Evolutionary conservation across 495 filamentous ascomycete genomes (phyloP), one percentile per base, ranked within the genome.

Genomic region (Neurospora sp.): DNA sequence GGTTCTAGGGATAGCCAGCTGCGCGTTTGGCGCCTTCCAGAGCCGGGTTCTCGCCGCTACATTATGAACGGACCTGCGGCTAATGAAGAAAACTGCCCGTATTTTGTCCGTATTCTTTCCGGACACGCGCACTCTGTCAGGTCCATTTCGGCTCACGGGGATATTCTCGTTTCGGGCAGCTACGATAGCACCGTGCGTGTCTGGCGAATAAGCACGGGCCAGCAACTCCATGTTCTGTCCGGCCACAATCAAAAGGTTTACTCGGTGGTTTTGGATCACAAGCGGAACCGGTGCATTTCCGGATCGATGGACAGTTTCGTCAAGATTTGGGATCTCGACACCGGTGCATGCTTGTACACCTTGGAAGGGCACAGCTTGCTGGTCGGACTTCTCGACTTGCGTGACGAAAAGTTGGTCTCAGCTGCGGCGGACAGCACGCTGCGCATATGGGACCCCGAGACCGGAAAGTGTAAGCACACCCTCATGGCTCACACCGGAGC

Each of bases 261-360:
- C 74, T 98, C 94, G 73, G 96, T 99, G 31, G 96, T 99, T 27
- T 83, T 98, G 44, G 96, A 99, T 79, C 91, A 93, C 74, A 90
- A 92, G 76, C 90, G 96, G 70, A 97, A 95, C 74, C 91, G 94
- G 59, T 99, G 96, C 82, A 98, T 99, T 78, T 97, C 94, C 77
- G 96, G 96, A 45, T 97, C 94, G 14, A 99, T 99, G 96, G 96
- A 99, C 75, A 97, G 96, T 77, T 85, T 93, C 75, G 95, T 99
- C 75, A 98, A 98, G 83, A 93, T 99, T 37, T 99, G 96, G 96
- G 97, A 94, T 20, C 85, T 99, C n/a, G 91, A 94, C 45, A 96
- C 91, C 40, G 96, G 96, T 1, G 83, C 90, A 3, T 90, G 92
- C 70, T 83, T 98, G 9, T 92, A 95, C 80, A 98, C 93, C 41